Base-by-base conservation (phyloP, 1,284 basidiomycete genomes). In the Tetrapyrgos nigripes region DNA sequence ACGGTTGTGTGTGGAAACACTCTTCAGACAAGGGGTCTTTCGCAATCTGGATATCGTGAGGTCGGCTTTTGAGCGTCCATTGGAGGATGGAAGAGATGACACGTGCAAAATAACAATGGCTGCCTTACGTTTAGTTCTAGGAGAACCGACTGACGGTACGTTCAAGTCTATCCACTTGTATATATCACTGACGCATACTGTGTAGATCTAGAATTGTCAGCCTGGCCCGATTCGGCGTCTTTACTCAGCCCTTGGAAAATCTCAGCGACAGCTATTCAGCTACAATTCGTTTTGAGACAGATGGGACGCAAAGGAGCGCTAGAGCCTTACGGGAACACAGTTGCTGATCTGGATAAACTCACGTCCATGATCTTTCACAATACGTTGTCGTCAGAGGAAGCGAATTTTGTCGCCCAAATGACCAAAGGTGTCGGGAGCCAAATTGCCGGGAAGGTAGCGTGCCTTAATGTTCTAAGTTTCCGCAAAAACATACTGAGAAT, bases 161-260 rank as follows among this genome's bases (percentile, higher is more conserved):
- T 51, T 50, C 57, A 50, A 3, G 1, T 59, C 61, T 9, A 53
- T 40, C 49, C 21, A 47, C 24, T 4, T 21, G 6, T 43, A 17
- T 26, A n/a, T 45, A 37, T 37, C 14, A 10, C 49, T 6, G 4
- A 13, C 31, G 23, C 31, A 29, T 21, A 24, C 45, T 60, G 31
- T 65, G 69, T 73, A 67, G 81, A 82, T 55, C 74, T 83, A n/a
- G 83, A 83, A 37, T 73, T 83, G 19, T 80, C 82, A 24, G 83
- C 84, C 47, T 88, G 86, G 80, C 81, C 84, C 14, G 77, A 83
- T 55, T 81, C 87, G 5, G 84, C 84, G 0, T 85, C 82, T 23
- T 76, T 88, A 37, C 78, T 93, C 24, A 92, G 88, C 61, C 91
- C 91, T 0, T 93, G 91, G 90, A 90, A 90, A 67, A 83, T 93